Evolutionary conservation across 139 green algal species (phyloP), one percentile per base, ranked within the genome.

Genomic region (Chlamydomonas eustigma): DNA sequence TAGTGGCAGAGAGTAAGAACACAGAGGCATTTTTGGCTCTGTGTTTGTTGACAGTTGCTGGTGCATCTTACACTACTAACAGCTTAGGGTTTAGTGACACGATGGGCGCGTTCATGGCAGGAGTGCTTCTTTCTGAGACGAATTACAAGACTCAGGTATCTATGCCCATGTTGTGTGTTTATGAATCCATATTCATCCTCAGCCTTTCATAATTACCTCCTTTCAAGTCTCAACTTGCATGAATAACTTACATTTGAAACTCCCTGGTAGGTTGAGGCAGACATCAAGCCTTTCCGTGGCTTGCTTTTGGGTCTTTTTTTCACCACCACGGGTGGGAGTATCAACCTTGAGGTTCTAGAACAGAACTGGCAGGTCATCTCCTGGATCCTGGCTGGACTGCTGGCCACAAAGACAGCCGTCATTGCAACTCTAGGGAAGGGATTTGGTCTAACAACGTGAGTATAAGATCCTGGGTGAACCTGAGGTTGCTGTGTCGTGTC

Each of bases 241-340:
- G 44, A 28, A 18, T 58, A 18, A 58, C 18, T 12, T 18, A 12
- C 12, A 12, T 58, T 12, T 18, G 12, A 18, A 18, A 28, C 44
- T 28, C 44, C 18, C 12, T 58, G 12, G 12, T 18, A 58, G 87
- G 83, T 97, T 30, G 91, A 97, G 84, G 91, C 89, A 8, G 91
- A 97, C 85, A 97, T 97, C 80, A 79, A 88, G 58, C 93, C 94
- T n/a, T 97, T 97, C 82, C 81, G 90, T 44, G 91, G 90, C 4
- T 83, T 98, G 58, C 88, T 98, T 74, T 86, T 98, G 71, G 92
- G 92, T 30, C 86, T 98, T 24, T 98, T 98, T 81, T 98, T 98
- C 75, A 85, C 95, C 25, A 63, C 68, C 35, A 63, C 38, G 37
- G 68, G 68, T 35, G 38, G 12, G 2, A 64, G 37, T 38, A 63